phyloP scores from a whole-genome alignment of 306 rosid species.

The Dryas drummondii region DNA sequence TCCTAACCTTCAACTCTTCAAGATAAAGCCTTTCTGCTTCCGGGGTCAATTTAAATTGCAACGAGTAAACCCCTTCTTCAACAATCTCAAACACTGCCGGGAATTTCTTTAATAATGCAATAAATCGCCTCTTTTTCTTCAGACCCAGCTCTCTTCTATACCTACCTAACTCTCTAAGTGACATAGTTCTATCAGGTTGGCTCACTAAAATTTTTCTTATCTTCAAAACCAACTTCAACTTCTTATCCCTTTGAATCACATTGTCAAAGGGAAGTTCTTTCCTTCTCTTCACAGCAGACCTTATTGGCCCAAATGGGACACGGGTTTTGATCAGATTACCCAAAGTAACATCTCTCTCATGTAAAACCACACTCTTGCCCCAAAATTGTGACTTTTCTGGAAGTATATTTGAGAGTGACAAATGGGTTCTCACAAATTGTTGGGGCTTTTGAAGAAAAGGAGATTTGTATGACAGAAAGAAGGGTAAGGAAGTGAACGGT shows the following conservation, averaged over 20 bases:
- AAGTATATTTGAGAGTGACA: conserved; percentile 21
- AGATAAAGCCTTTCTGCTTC: conserved; percentile 80
- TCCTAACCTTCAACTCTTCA: conserved; percentile 69
- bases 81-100: conserved; percentile 72
- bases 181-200: conserved; percentile 71
- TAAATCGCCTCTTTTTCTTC: conserved; percentile 55
- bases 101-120: conserved; percentile 70
- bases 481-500: conserved; percentile 48
- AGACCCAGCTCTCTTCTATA: conserved; percentile 71
- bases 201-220: conserved; percentile 66
- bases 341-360: conserved; percentile 25
- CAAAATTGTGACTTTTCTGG: conserved; percentile 50
- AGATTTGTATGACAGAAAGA: conserved; percentile 42
- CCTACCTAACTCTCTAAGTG: conserved; percentile 66
- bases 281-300: conserved; percentile 81
- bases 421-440: conserved; percentile 33
- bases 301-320: conserved; percentile 40
- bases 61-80: conserved; percentile 71
- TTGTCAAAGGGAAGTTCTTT: conserved; percentile 75
- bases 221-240: conserved; percentile 71
- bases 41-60: conserved; percentile 61
- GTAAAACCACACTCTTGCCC: conserved; percentile 47
- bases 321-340: conserved; percentile 21
- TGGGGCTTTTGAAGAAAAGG: conserved; percentile 34
- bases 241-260: conserved; percentile 83